phyloP scores from a whole-genome alignment of 2,329 filamentous ascomycete species.

The Piedraia hortae region DNA sequence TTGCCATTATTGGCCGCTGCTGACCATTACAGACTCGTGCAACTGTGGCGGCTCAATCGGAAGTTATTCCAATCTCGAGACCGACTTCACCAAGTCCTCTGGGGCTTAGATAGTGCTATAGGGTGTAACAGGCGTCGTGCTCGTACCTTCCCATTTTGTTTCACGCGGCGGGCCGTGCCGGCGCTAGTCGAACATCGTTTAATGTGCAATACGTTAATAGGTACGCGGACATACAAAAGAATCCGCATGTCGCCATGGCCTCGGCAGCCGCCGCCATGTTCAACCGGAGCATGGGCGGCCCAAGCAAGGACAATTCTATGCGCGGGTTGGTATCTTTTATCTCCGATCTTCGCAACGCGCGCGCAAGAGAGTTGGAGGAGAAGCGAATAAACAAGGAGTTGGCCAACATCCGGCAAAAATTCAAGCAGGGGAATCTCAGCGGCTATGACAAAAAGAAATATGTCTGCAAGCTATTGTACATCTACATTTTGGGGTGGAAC shows the following conservation, averaged over 20 bases:
- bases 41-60: constrained; percentile 62
- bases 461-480: constrained; percentile 97
- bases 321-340: constrained; percentile 86
- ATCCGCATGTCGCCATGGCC: constrained; percentile 7
- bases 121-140: neutral
- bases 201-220: neutral
- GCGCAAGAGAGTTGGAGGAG: constrained; percentile 85
- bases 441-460: constrained; percentile 99
- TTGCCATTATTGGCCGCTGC: constrained; percentile 1
- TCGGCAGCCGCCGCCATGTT: constrained; percentile 12
- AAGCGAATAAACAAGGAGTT: constrained; percentile 99
- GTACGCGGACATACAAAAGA: no score
- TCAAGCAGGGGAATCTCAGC: constrained; percentile 62
- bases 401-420: constrained; percentile 95
- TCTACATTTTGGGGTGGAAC: constrained; percentile 96
- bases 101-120: constrained; percentile 8
- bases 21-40: constrained; percentile 10
- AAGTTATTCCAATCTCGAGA: constrained; percentile 42
- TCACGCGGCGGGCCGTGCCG: neutral
- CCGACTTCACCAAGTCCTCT: constrained; percentile 42
- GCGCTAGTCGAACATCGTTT: neutral
- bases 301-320: constrained; percentile 14
- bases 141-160: neutral
- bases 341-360: constrained; percentile 78
- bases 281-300: constrained; percentile 10